These are phyloP conservation scores for Ambrosia hybrid DNA, from an alignment of 140 eudicot genomes.

Conservation along the genomic window DNA sequence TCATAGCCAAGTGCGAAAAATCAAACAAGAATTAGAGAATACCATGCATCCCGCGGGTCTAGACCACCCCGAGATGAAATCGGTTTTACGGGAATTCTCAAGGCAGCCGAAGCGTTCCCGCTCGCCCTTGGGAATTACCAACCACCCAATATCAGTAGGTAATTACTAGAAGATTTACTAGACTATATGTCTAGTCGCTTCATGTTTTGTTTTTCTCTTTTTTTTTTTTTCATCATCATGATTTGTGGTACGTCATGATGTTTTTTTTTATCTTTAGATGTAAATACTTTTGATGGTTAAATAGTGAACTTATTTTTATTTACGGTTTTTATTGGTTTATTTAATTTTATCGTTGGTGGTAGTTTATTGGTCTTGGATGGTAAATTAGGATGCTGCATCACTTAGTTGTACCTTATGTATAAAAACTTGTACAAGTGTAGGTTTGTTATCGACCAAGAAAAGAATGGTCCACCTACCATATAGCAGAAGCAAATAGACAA, in stretches of 20 bases:
- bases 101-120: constrained; percentile 58
- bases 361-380: not conserved
- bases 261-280: constrained; percentile 30
- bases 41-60: constrained; percentile 42
- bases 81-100: constrained; percentile 41
- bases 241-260: constrained; percentile 9
- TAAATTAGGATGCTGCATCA: too few species aligned
- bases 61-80: constrained; percentile 37
- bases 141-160: constrained; percentile 54
- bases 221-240: not conserved
- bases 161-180: constrained; percentile 22
- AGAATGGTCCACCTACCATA: not conserved
- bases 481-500: constrained; percentile 11
- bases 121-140: constrained; percentile 67
- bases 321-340: not conserved
- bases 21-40: constrained; percentile 68
- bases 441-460: not conserved
- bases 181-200: not conserved
- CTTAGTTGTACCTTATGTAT: constrained; percentile 15
- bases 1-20: constrained; percentile 69
- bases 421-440: constrained; percentile 3
- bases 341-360: not conserved
- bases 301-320: not conserved
- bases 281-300: constrained; percentile 32
- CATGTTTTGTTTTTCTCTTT: not conserved